These are phyloP conservation scores for Boletus eberwhitei DNA, from an alignment of 768 basidiomycete species.

Conservation along the genomic window DNA sequence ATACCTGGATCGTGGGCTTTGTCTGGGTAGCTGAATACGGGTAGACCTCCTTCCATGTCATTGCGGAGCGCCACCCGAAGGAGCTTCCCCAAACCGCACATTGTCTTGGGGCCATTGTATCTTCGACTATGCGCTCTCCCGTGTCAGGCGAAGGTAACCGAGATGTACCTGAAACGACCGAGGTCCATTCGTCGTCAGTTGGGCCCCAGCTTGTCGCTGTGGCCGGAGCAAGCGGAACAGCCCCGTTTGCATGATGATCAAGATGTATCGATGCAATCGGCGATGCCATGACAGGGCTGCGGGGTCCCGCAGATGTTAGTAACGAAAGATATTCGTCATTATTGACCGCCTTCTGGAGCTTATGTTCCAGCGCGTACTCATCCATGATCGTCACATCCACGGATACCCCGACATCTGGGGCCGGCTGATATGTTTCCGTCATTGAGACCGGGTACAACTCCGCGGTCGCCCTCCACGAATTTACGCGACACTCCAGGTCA, in stretches of 20 bases:
- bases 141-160: constrained; percentile 57
- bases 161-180: constrained; percentile 32
- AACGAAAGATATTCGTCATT: constrained; percentile 68
- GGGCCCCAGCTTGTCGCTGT: constrained; percentile 51
- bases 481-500: constrained; percentile 55
- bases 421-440: constrained; percentile 30
- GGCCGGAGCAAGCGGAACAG: constrained; percentile 46
- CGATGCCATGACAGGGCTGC: constrained; percentile 40
- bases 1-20: neutral
- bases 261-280: constrained; percentile 48
- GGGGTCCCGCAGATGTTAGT: constrained; percentile 60
- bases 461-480: constrained; percentile 64
- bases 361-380: constrained; percentile 18
- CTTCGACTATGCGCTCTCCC: constrained; percentile 43
- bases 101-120: constrained; percentile 2
- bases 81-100: constrained; percentile 22
- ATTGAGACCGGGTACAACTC: constrained; percentile 47
- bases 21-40: constrained; percentile 9
- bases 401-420: constrained; percentile 8
- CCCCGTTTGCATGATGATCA: constrained; percentile 47
- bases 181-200: constrained; percentile 38
- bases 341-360: constrained; percentile 23
- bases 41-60: constrained; percentile 22
- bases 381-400: constrained; percentile 20
- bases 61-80: constrained; percentile 21